Base-by-base conservation (phyloP, 1,284 basidiomycete genomes). In the Lignosus rhinocerotis region DNA sequence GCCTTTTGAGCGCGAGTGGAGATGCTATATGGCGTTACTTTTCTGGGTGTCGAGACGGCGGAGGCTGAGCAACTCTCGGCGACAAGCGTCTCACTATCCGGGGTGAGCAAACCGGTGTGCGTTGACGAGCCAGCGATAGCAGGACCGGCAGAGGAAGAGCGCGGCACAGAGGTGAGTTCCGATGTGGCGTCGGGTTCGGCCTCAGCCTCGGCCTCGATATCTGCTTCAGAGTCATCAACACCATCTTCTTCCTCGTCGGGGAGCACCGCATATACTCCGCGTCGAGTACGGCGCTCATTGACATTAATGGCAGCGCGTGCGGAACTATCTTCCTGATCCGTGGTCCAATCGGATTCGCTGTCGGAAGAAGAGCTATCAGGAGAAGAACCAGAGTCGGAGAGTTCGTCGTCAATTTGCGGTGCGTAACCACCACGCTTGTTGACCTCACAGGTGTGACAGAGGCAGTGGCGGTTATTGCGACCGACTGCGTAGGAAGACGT, bases 371-470 rank as follows among this genome's bases (percentile, higher is more conserved):
- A 53, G 31, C 57, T 58, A 42, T 53, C 56, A n/a, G 61, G 64
- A 21, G 63, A 61, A 5, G 65, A 64, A 14, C 66, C 70, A 6
- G 73, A 73, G 49, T 73, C 75, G 42, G 72, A 73, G 11, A 72
- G 70, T 51, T 81, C 82, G 45, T 82, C 79, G 56, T 85, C 82
- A 75, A 59, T 80, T 81, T 60, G 83, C 53, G 81, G 85, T 12
- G 83, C 81, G 69, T 92, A 93, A 34, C 90, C 92, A 31, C 93
- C 93, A 45, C 80, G 76, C 10, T 85, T 84, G 41, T 78, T 83
- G 73, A 81, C 82, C 76, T 96, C 93, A 76, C 94, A 96, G 1
- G 91, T 94, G 72, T 91, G 88, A 70, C 94, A 96, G 44, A 96
- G 81, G 74, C 94, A 96, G 69, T 93, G 87, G 10, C 87, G 81